Evolutionary conservation across 305 asterid genomes (phyloP), one percentile per base, ranked within the genome.

Genomic region (Solanum aculeatissimum): DNA sequence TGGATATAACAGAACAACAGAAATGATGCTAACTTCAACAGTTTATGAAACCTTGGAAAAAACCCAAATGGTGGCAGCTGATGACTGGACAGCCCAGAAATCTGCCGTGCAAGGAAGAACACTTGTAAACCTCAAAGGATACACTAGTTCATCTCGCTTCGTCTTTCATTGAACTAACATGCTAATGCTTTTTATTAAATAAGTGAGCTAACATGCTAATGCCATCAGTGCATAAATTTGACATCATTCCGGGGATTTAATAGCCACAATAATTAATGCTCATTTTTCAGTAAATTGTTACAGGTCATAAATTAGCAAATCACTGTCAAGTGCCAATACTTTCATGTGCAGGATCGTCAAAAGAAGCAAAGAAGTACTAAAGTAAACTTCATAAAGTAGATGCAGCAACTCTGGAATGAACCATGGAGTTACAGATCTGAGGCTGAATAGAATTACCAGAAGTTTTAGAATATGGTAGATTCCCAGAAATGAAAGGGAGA

Each of bases 401-500:
- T 38, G 14, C 51, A 38, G 27, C 18, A 70, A n/a, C 29, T 18
- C 78, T 40, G 77, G 29, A 38, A 69, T 69, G 53, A 70, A 70
- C 51, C 32, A 42, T 9, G 78, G 78, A 14, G 18, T n/a, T 40
- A 40, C 18, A 54, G 68, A n/a, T 35, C 13, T 79, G 35, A 54
- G 19, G 29, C 15, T 79, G 68, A 43, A 82, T 81, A 81, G 62
- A 63, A 54, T 86, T 83, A 90, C 97, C 93, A n/a, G 89, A 49
- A 70, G 86, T 72, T 86, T 88, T 89, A 83, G 91, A 88, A 87
- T 62, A 86, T 53, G 90, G 90, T 45, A 83, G 84, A 85, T 85
- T 90, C 88, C 91, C 94, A 84, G 93, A 87, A 79, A 84, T 89
- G 82, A 89, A 88, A 63, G 78, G 72, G 72, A 92, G 87, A 86